These are phyloP conservation scores for Metarhizium anisopliae DNA, from an alignment of 2,329 filamentous ascomycete genomes.

Conservation along the genomic window DNA sequence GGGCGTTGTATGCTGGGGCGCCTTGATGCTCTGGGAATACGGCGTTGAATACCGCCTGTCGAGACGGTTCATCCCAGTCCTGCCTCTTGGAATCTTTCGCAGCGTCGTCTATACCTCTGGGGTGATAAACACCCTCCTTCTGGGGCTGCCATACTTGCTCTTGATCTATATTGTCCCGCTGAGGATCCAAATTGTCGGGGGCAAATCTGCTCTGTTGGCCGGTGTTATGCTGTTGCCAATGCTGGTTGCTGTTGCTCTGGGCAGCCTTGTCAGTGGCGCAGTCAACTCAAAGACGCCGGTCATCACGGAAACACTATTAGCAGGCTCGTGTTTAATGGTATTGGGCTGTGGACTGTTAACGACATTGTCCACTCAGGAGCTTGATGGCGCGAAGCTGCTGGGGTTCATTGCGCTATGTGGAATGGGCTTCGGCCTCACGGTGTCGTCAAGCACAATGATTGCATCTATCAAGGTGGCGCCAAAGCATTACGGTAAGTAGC, in stretches of 20 bases:
- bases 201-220: slow-evolving; percentile 33
- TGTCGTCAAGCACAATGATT: slow-evolving; percentile 38
- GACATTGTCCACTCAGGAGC: slow-evolving; percentile 19
- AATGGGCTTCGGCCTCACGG: slow-evolving; percentile 41
- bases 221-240: slow-evolving; percentile 46
- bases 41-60: slow-evolving; percentile 15
- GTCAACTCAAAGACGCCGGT: slow-evolving; percentile 33
- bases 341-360: slow-evolving; percentile 39
- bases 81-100: slow-evolving; percentile 39
- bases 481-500: slow-evolving; percentile 34
- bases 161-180: slow-evolving; percentile 40
- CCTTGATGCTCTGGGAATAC: slow-evolving; percentile 21
- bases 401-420: slow-evolving; percentile 44
- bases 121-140: slow-evolving; percentile 34
- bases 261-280: slow-evolving; percentile 32
- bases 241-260: slow-evolving; percentile 37
- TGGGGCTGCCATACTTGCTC: slow-evolving; percentile 42
- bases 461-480: slow-evolving; percentile 31
- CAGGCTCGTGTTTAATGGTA: slow-evolving; percentile 32
- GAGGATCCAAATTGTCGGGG: slow-evolving; percentile 40
- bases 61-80: slow-evolving; percentile 26
- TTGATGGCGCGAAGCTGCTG: slow-evolving; percentile 34
- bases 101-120: slow-evolving; percentile 36
- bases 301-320: slow-evolving; percentile 33
- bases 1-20: slow-evolving; percentile 19